These are phyloP conservation scores for Ploettnerulaceae sp. DNA, from an alignment of 2,329 filamentous ascomycete species.

Conservation along the genomic window DNA sequence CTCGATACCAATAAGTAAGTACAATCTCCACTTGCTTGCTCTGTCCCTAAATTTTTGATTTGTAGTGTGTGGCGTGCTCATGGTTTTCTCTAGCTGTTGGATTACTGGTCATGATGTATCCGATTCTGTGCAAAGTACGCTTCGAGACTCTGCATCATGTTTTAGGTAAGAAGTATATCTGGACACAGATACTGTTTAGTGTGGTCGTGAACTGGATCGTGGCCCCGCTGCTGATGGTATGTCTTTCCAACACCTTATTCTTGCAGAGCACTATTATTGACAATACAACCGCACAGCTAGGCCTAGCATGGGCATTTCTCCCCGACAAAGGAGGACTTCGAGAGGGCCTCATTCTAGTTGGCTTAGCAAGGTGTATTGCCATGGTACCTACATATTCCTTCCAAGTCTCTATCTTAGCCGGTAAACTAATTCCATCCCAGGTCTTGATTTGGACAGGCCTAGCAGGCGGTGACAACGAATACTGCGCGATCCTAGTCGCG, in stretches of 20 bases:
- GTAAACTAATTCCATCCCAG: constrained; percentile 2
- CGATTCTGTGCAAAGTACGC: constrained; percentile 80
- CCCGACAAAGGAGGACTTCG: constrained; percentile 53
- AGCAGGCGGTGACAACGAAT: constrained; percentile 72
- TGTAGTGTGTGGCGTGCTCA: not conserved
- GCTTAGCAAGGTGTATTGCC: constrained; percentile 79
- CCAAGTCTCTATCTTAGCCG: not conserved
- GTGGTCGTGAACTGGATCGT: constrained; percentile 78
- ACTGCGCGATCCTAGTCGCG: constrained; percentile 64
- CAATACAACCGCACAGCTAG: constrained; percentile 38
- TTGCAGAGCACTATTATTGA: not conserved
- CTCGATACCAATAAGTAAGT: constrained; percentile 55
- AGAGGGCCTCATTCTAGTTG: constrained; percentile 73
- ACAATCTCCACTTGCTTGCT: too few relatives aligned
- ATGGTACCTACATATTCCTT: constrained; percentile 52
- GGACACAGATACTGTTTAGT: constrained; percentile 76
- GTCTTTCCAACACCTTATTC: not conserved
- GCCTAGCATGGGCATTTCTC: constrained; percentile 62
- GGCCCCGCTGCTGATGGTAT: constrained; percentile 70
- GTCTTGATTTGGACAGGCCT: constrained; percentile 70
- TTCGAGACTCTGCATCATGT: constrained; percentile 70
- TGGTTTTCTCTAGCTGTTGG: constrained; percentile 56
- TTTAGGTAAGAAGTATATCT: constrained; percentile 57
- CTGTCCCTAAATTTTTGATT: not conserved
- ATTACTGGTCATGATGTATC: constrained; percentile 89